These are phyloP conservation scores for Fermentozyma sake DNA, from an alignment of 1,139 yeast species.

Conservation along the genomic window DNA sequence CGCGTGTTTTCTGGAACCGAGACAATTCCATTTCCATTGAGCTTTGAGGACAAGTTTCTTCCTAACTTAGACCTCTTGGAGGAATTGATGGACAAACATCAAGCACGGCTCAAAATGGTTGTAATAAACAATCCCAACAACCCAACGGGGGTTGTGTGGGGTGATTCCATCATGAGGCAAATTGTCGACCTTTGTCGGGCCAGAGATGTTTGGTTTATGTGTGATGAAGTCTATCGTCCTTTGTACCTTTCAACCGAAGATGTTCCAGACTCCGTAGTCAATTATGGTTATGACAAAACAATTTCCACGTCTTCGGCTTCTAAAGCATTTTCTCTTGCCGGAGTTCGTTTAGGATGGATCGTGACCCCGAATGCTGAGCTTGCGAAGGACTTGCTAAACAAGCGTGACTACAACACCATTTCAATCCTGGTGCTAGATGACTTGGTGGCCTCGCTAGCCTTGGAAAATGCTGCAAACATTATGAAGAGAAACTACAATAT, in stretches of 20 bases:
- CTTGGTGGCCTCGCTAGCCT: slow-evolving; percentile 40
- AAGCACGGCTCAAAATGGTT: slow-evolving; percentile 33
- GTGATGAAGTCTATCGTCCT: slow-evolving; percentile 59
- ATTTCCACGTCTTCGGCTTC: slow-evolving; percentile 51
- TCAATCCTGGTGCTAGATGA: slow-evolving; percentile 50
- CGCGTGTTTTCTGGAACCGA: slow-evolving; percentile 36
- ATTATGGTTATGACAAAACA: slow-evolving; percentile 39
- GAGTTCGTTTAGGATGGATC: slow-evolving; percentile 54
- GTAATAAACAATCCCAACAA: slow-evolving; percentile 53
- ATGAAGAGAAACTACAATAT: slow-evolving; percentile 35
- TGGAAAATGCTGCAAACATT: slow-evolving; percentile 28
- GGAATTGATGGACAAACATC: slow-evolving; percentile 23
- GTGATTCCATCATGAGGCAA: slow-evolving; percentile 23
- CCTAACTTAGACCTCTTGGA: slow-evolving; percentile 33
- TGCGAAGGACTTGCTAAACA: slow-evolving; percentile 28
- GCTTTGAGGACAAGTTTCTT: slow-evolving; percentile 27
- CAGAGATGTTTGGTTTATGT: slow-evolving; percentile 32
- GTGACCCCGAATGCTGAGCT: slow-evolving; percentile 30
- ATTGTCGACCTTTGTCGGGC: slow-evolving; percentile 37
- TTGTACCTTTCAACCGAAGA: slow-evolving; percentile 35
- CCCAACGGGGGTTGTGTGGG: slow-evolving; percentile 50
- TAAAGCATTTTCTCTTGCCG: slow-evolving; percentile 54
- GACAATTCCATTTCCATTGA: slow-evolving; percentile 32
- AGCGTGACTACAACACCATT: slow-evolving; percentile 52
- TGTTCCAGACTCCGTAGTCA: slow-evolving; percentile 37